Conservation (phyloP, 768 basidiomycete genomes). For the Mycena olivaceomarginata region DNA sequence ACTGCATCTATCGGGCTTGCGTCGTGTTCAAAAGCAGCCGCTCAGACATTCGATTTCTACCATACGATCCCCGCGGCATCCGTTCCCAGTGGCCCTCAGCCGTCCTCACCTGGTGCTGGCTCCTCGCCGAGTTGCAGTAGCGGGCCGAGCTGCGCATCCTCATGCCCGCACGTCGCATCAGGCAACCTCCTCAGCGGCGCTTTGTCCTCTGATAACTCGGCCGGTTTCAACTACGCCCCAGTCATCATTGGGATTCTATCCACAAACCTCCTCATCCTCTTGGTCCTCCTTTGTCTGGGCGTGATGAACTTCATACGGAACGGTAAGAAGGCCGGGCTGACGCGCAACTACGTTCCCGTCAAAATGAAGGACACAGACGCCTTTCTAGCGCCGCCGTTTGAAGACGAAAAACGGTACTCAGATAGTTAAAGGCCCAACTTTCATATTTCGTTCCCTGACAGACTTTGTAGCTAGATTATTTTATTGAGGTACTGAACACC, state of each 20-base stretch:
- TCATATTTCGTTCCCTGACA: background rate
- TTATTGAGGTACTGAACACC: background rate
- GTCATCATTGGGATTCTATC: background rate
- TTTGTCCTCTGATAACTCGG: background rate
- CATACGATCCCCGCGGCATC: background rate
- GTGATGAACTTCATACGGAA: background rate
- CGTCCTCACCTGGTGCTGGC: background rate
- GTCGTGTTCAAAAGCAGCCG: background rate
- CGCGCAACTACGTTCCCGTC: background rate
- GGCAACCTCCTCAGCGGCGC: background rate
- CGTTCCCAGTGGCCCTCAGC: background rate
- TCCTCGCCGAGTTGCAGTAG: background rate
- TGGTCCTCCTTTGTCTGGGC: background rate
- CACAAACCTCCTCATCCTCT: background rate
- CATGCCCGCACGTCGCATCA: background rate
- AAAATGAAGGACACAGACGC: background rate
- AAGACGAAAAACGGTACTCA: background rate
- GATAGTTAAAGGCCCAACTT: background rate
- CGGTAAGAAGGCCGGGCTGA: background rate
- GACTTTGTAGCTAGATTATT: background rate
- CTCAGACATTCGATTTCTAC: background rate
- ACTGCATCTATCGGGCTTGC: background rate
- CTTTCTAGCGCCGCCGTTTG: background rate
- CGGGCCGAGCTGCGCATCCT: background rate
- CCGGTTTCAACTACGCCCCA: background rate